These are phyloP conservation scores for Dipteronia dyeriana DNA, from an alignment of 345 rosid species.

Conservation along the genomic window DNA sequence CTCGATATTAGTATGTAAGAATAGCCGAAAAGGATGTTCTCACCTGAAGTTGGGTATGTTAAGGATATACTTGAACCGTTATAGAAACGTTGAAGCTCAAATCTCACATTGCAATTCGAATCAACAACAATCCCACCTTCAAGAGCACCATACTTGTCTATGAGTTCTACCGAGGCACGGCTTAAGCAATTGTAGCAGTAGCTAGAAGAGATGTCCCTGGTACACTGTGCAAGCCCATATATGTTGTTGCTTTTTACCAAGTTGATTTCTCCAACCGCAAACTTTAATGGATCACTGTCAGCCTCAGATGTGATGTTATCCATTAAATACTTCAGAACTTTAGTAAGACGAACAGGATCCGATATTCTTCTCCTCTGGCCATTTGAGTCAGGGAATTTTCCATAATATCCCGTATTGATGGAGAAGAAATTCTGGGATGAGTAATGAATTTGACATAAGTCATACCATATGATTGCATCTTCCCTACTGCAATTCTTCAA, in stretches of 20 bases:
- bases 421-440: slow-evolving; percentile 21
- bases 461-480: slow-evolving; percentile 38
- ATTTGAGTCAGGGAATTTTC: slow-evolving; percentile 29
- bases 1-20: no score
- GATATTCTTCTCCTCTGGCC: slow-evolving; percentile 10
- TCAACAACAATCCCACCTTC: slow-evolving; percentile 37
- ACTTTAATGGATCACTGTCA: slow-evolving; percentile 21
- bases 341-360: slow-evolving; percentile 17
- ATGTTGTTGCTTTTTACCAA: slow-evolving; percentile 11
- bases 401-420: slow-evolving; percentile 22
- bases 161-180: slow-evolving; percentile 29
- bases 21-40: neutral
- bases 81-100: slow-evolving; percentile 32
- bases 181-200: slow-evolving; percentile 27
- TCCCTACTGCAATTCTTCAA: slow-evolving; percentile 1
- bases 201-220: slow-evolving; percentile 28
- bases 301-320: slow-evolving; percentile 23
- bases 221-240: slow-evolving; percentile 43
- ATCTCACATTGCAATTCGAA: slow-evolving; percentile 40
- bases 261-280: slow-evolving; percentile 28
- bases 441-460: slow-evolving; percentile 41
- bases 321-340: slow-evolving; percentile 24
- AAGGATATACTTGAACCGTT: slow-evolving; percentile 26
- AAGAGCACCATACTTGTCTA: slow-evolving; percentile 12
- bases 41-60: slow-evolving; percentile 25